Conservation (phyloP, 2,329 filamentous ascomycete species). For the Aspergillus transmontanensis region DNA sequence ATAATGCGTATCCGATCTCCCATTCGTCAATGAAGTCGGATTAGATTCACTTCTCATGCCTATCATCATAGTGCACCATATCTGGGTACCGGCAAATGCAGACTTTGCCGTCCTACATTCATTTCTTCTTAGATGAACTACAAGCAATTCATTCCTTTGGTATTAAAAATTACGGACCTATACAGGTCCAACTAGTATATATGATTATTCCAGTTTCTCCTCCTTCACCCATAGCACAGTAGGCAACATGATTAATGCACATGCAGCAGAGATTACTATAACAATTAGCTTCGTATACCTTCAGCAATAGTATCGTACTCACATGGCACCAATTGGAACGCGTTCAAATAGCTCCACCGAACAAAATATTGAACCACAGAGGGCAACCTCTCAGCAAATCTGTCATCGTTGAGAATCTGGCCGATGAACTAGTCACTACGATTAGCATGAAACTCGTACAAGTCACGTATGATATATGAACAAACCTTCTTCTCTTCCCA, state of each 20-base stretch:
- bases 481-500: slow-evolving; percentile 1
- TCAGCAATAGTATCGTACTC: not conserved
- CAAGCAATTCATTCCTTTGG: not conserved
- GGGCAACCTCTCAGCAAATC: slow-evolving; percentile 14
- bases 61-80: not conserved
- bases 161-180: not conserved
- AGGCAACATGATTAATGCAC: not conserved
- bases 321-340: slow-evolving; percentile 16
- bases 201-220: not conserved
- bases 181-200: not conserved
- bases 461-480: not conserved
- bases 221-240: not conserved
- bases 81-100: not conserved
- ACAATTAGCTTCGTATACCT: not conserved
- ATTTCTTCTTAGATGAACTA: not conserved
- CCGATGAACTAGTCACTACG: slow-evolving; percentile 15
- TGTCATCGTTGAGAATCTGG: slow-evolving; percentile 14
- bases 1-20: not conserved
- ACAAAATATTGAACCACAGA: slow-evolving; percentile 9
- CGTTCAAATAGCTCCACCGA: slow-evolving; percentile 16
- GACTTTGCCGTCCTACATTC: not conserved
- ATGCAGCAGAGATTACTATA: not conserved
- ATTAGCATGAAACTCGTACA: not conserved
- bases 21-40: not conserved
- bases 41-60: not conserved